Base-by-base conservation (phyloP, 805 yeast species). In the Suhomyces prunicola region DNA sequence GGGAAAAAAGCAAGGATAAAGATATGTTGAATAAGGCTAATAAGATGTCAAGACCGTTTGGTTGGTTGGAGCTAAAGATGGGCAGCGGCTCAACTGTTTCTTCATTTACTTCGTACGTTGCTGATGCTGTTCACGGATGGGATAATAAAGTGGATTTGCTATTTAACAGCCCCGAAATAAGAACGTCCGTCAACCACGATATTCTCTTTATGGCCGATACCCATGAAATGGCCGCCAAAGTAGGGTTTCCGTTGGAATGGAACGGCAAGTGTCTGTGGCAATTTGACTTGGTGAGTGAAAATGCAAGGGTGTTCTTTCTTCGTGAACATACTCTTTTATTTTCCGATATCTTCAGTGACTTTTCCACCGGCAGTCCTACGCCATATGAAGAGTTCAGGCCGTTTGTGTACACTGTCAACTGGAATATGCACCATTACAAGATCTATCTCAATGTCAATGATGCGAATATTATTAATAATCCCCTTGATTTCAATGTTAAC, bases 171-270 rank as follows among this genome's bases (percentile, higher is more conserved):
- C 83, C 88, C 0, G 96, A 88, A 59, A 66, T 90, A 2, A 71
- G 92, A 45, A 77, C 97, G 0, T 88, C 96, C 53, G 92, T 94
- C 1, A 94, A 93, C 59, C 99, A 94, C 66, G 96, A 90, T 59
- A 73, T 90, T 9, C 67, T 91, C 17, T 80, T 88, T 57, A 74
- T 78, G 10, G 87, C 96, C 0, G 79, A 81, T 22, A 69, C 70
- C 8, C 90, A 88, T 61, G 65, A 64, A 2, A 46, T 91, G 5
- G 68, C 71, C 8, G 83, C 86, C 1, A 80, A 80, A 22, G 70
- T 88, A 31, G 84, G 88, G 0, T 84, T 80, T 56, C 97, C 98
- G 0, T 68, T 89, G 40, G 71, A 80, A 53, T 93, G 97, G 97
- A 90, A 92, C 64, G 94, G 90, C 2, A 72, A 77, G 48, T 84